Conservation (phyloP, 2,329 filamentous ascomycete genomes). For the Trichoderma citrinoviride region DNA sequence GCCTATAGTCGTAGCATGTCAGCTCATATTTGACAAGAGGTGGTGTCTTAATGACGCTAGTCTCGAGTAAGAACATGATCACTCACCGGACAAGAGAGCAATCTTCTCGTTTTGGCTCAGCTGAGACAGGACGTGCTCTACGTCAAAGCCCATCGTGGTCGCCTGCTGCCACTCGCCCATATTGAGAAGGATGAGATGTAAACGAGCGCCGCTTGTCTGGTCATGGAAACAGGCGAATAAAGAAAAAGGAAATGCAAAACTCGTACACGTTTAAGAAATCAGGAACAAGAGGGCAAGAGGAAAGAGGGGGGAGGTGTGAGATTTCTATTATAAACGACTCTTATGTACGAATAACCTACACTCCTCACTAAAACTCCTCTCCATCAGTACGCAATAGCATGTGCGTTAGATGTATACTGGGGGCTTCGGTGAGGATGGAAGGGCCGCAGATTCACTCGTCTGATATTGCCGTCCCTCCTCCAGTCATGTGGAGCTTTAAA, state of each 20-base stretch:
- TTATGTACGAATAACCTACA: too few species aligned
- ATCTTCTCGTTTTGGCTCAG: conserved; percentile 8
- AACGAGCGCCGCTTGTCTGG: background rate
- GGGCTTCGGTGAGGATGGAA: background rate
- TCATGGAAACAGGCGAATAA: background rate
- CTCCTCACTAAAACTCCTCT: too few species aligned
- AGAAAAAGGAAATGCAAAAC: too few species aligned
- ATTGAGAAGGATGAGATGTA: background rate
- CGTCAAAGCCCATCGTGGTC: background rate
- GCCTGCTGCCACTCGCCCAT: conserved; percentile 4
- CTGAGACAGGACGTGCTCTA: background rate
- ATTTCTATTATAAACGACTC: background rate
- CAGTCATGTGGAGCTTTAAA: background rate
- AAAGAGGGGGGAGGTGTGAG: background rate
- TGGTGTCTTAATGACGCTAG: background rate
- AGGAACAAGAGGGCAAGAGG: background rate
- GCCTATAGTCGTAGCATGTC: background rate
- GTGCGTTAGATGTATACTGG: background rate
- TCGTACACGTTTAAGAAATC: too few species aligned
- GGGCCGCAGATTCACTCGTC: background rate
- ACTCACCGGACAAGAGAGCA: background rate
- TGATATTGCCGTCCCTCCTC: background rate
- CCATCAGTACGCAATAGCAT: background rate
- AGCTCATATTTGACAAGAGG: background rate
- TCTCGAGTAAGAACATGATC: too few species aligned